These are phyloP conservation scores for Brettanomyces sp. DNA, from an alignment of 805 yeast species.

Conservation along the genomic window DNA sequence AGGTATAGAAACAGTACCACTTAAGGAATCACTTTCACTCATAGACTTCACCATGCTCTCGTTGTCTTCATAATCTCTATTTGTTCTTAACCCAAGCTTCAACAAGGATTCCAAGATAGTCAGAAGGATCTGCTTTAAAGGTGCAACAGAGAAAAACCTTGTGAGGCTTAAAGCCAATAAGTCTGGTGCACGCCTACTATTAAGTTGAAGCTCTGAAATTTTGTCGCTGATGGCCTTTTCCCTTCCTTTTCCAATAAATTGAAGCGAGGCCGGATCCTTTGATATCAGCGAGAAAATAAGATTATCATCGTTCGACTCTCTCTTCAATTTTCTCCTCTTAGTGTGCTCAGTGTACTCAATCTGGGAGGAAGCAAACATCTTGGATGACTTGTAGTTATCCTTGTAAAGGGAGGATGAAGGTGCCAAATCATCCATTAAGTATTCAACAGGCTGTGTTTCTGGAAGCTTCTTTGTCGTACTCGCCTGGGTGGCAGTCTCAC, in stretches of 20 bases:
- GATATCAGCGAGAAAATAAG: slow-evolving; percentile 30
- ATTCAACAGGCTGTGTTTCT: slow-evolving; percentile 38
- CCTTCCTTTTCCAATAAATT: slow-evolving; percentile 25
- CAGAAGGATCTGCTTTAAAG: slow-evolving; percentile 34
- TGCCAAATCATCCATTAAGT: slow-evolving; percentile 29
- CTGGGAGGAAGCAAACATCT: slow-evolving; percentile 31
- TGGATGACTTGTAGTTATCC: slow-evolving; percentile 16
- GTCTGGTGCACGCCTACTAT: slow-evolving; percentile 13
- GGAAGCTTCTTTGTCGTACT: slow-evolving; percentile 7
- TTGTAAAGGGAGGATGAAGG: slow-evolving; percentile 7
- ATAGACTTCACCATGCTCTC: slow-evolving; percentile 14
- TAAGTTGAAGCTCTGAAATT: slow-evolving; percentile 11
- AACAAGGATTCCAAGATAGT: slow-evolving; percentile 33
- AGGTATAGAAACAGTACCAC: slow-evolving; percentile 28
- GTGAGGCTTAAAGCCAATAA: slow-evolving; percentile 38
- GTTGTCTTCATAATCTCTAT: slow-evolving; percentile 11
- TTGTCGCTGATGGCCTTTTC: slow-evolving; percentile 14
- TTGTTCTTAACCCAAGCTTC: slow-evolving; percentile 30
- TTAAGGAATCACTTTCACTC: slow-evolving; percentile 19
- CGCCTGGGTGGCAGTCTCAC: slow-evolving; percentile 8
- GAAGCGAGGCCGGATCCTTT: slow-evolving; percentile 42
- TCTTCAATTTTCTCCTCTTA: slow-evolving; percentile 22
- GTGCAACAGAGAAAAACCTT: slow-evolving; percentile 38
- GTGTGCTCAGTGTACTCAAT: slow-evolving; percentile 30
- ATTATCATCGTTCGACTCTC: slow-evolving; percentile 16